Evolutionary conservation across 2,329 filamentous ascomycete genomes (phyloP), one percentile per base, ranked within the genome.

Genomic region (Monosporascus sp.): DNA sequence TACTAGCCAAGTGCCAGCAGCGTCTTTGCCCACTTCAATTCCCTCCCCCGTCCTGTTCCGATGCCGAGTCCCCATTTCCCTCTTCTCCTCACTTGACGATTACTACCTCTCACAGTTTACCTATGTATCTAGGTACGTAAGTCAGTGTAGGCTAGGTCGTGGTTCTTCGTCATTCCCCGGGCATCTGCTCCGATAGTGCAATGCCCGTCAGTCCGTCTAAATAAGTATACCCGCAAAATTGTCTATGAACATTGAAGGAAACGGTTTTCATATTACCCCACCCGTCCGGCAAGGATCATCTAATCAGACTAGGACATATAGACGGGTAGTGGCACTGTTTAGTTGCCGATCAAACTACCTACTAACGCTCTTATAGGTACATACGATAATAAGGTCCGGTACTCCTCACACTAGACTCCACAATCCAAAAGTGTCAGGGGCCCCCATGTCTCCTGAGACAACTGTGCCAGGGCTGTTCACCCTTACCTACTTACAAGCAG

Each of bases 401-500:
- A 39, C 17, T 20, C 20, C n/a, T 43, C 39, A 2, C 39, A 20
- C 22, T 18, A 39, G 39, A 43, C 39, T 43, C 39, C 20, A 43
- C 31, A 35, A 18, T 7, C 39, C 11, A 24, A 43, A 14, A 24
- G 39, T 14, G 39, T 20, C 18, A 14, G 39, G 39, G 39, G 17
- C 31, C 31, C 27, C 39, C 39, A 43, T 43, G 39, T 43, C 39
- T 9, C 39, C 39, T 43, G 17, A 43, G 39, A 43, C 39, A 15
- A 35, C 39, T 43, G 20, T 43, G 39, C 39, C 39, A 8, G 17
- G n/a, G n/a, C 39, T 15, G 39, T 43, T 43, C 39, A 37, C 48
- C 50, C 48, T 50, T 59, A 50, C 31, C 9, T 35, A 46, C 18
- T 49, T 48, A 17, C 50, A 55, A 51, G 31, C 31, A 14, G 31